Base-by-base conservation (phyloP, 179 eudicot species). In the Heliamphora pulchella region DNA sequence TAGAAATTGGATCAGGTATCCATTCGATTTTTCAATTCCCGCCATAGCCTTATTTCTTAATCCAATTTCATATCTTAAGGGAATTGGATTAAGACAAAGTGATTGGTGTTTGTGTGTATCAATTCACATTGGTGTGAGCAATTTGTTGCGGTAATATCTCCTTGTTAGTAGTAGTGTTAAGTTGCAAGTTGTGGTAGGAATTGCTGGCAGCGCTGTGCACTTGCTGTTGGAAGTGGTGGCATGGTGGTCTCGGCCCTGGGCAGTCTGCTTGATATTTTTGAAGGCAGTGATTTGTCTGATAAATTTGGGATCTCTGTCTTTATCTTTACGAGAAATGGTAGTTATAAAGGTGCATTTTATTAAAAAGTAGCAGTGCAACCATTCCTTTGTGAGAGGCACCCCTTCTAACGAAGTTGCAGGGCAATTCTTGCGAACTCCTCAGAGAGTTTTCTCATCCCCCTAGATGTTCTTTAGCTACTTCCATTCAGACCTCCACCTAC, bases 191-290 rank as follows among this genome's bases (percentile, higher is more conserved):
- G 6, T 5, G 9, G 55, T 51, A 4, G 46, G 71, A 39, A 39
- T 66, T 67, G 50, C 18, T 39, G 48, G 57, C 54, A 17, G 8
- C 48, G 41, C 57, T 51, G 14, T 47, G 75, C 58, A 44, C 31
- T 31, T 71, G 57, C 57, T 18, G 75, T 71, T 53, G 75, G 57
- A 18, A 71, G 39, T 71, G 43, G 58, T 71, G 75, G 57, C 57
- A 18, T 48, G 75, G 31, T 48, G 15, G 75, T 71, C 41, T 71
- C 18, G 5, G 73, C 73, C 44, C 53, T 69, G 20, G 74, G 75
- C 57, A 71, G 75, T 48, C 75, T 18, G 5, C 18, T 48, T 20
- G 54, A 71, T 47, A 71, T 20, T 71, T 31, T 31, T 31, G 4
- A 71, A 71, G 6, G 39, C 51, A 57, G 8, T 18, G 57, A 48